Evolutionary conservation across 352 stramenopile genomes (phyloP).

Genomic region (Aphanomyces euteiches): DNA sequence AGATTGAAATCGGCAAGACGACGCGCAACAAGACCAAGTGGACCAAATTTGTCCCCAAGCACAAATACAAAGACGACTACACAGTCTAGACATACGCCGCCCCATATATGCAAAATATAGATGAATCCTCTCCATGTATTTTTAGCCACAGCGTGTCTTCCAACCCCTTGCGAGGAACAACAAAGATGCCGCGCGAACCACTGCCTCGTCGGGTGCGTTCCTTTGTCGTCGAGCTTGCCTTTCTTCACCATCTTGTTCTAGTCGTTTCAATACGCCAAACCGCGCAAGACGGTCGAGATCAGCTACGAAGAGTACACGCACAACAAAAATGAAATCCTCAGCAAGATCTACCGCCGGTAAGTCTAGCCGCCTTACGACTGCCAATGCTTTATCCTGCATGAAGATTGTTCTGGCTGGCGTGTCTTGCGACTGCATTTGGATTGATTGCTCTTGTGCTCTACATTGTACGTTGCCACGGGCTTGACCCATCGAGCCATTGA

Average conservation of each 20-base stretch:
- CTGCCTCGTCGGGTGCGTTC: conserved; percentile 14
- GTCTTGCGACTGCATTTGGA: conserved; percentile 28
- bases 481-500: too few species aligned
- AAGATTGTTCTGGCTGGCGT: conserved; percentile 51
- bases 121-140: too few species aligned
- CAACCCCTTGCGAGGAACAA: not conserved
- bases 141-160: too few species aligned
- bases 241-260: not conserved
- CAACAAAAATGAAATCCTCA: conserved; percentile 66
- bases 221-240: not conserved
- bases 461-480: conserved; percentile 37
- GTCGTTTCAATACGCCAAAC: not conserved
- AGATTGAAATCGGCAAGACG: conserved; percentile 71
- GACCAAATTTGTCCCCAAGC: conserved; percentile 28
- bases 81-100: conserved; percentile 3
- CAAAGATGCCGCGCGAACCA: not conserved
- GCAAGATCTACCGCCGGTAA: conserved; percentile 65
- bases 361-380: conserved; percentile 38
- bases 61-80: conserved; percentile 28
- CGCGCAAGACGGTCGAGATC: conserved; percentile 63
- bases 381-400: conserved; percentile 27
- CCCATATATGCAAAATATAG: too few species aligned
- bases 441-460: conserved; percentile 43
- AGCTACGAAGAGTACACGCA: conserved; percentile 65
- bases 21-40: conserved; percentile 78